Base-by-base conservation (phyloP, 805 yeast genomes). In the Sugiyamaella qingdaonensis region DNA sequence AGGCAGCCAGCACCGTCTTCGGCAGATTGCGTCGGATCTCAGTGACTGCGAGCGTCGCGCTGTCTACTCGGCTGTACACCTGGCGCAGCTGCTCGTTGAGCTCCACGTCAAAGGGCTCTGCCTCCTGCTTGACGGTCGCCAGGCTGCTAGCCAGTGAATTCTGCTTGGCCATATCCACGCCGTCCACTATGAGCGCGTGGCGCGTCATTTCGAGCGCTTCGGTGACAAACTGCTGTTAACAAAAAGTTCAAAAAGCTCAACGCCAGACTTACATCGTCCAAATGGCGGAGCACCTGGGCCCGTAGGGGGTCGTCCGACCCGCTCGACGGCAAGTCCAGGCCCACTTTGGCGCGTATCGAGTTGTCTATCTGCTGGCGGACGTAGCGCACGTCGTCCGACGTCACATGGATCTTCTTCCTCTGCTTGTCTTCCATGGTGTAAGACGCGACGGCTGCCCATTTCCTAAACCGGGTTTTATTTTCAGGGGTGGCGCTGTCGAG, bases 81-180 rank as follows among this genome's bases (percentile, higher is more conserved):
- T 75, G 72, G 46, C 92, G 72, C 29, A 87, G 76, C 52, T 73
- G 65, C 53, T 79, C 82, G 65, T 85, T 84, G 54, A 86, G 67
- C 16, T 77, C 82, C 37, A 77, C 68, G 62, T 88, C 92, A 66
- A 85, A 86, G 0, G 91, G 89, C 64, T 85, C 94, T 8, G 81
- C 75, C 53, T 77, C 77, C 53, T 60, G 55, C 24, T 60, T 24
- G 37, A 44, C 36, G 59, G 62, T 9, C 60, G 50, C 10, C 68
- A 61, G 46, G 24, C 42, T 39, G 7, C 58, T 43, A 35, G 59
- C 56, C 18, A 72, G 49, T 41, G 61, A 51, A 13, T 61, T 58
- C 10, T 56, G 65, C 1, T 57, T 54, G 4, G 70, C 60, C 58
- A 73, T 63, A 42, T 75, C 76, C 29, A 61, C 63, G 4, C 87